Conservation (phyloP, 2,329 filamentous ascomycete species). For the Mariannaea elegans region DNA sequence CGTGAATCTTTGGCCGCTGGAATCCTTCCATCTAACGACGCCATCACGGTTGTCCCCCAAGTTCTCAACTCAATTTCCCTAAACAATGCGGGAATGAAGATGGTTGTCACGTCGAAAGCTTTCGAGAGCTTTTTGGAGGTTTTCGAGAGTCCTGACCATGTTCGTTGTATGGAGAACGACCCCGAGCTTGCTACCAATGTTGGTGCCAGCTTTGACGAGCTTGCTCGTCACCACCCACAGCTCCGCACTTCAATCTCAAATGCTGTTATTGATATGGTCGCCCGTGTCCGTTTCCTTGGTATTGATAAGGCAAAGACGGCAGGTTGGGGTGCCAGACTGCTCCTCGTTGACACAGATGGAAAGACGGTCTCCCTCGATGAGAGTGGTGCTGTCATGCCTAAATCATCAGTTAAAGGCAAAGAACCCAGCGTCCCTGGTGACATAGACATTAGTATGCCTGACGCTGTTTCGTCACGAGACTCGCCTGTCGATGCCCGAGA, state of each 20-base stretch:
- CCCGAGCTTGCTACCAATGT: slow-evolving; percentile 74
- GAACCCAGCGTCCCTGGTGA: slow-evolving; percentile 47
- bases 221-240: slow-evolving; percentile 90
- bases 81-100: slow-evolving; percentile 84
- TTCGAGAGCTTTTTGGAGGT: slow-evolving; percentile 92
- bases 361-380: slow-evolving; percentile 63
- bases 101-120: slow-evolving; percentile 85
- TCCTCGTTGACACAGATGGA: slow-evolving; percentile 67
- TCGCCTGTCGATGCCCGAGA: slow-evolving; percentile 21
- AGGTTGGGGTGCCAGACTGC: slow-evolving; percentile 82
- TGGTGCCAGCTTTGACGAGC: slow-evolving; percentile 89
- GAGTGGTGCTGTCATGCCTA: slow-evolving; percentile 50
- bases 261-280: slow-evolving; percentile 89
- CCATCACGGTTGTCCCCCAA: slow-evolving; percentile 84
- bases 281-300: slow-evolving; percentile 79
- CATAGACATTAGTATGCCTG: slow-evolving; percentile 73
- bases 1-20: slow-evolving; percentile 66
- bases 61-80: slow-evolving; percentile 95
- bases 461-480: slow-evolving; percentile 49
- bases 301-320: slow-evolving; percentile 72
- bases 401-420: slow-evolving; percentile 51
- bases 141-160: slow-evolving; percentile 92
- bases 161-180: slow-evolving; percentile 83
- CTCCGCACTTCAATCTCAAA: slow-evolving; percentile 83
- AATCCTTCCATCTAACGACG: slow-evolving; percentile 87